Percentiles rank a stretch among this genome's conserved stretches.
phyloP scores from a whole-genome alignment of 2,329 filamentous ascomycete genomes.

The Diaporthe sp. region DNA sequence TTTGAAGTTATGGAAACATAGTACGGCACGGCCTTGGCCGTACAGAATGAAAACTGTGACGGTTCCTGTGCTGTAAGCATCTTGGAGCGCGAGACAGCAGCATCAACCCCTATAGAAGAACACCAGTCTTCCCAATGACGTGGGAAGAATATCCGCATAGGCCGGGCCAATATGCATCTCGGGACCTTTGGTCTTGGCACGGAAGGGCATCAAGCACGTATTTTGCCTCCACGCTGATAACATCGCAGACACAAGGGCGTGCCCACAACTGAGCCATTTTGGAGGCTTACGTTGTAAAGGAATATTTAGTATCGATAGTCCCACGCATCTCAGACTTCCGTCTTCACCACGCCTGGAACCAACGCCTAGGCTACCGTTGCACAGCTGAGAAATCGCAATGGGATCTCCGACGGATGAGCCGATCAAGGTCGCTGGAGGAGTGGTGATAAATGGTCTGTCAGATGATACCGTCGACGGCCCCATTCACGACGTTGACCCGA shows the following conservation, averaged over 20 bases:
- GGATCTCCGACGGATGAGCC: neutral
- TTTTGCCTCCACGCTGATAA: slow-evolving; percentile 26
- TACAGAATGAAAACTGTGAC: neutral
- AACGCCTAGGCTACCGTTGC: no score
- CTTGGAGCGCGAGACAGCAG: neutral
- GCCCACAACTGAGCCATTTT: neutral
- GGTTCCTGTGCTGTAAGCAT: neutral
- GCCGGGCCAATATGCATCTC: no score
- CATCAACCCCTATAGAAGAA: neutral
- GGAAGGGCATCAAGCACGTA: neutral
- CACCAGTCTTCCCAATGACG: neutral
- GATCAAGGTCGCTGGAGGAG: neutral
- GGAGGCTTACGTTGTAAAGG: neutral
- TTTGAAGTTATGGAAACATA: neutral
- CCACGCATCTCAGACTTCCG: neutral
- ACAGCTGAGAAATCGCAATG: neutral
- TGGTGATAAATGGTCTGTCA: neutral
- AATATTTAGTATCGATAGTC: neutral
- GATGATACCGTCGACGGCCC: neutral
- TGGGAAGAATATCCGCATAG: neutral
- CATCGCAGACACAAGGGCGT: neutral
- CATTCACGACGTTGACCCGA: neutral
- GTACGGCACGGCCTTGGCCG: neutral
- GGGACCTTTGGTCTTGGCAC: neutral
- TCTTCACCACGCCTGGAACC: neutral